Base-by-base conservation (phyloP, 495 filamentous ascomycete species). In the Xylaria telfairii region DNA sequence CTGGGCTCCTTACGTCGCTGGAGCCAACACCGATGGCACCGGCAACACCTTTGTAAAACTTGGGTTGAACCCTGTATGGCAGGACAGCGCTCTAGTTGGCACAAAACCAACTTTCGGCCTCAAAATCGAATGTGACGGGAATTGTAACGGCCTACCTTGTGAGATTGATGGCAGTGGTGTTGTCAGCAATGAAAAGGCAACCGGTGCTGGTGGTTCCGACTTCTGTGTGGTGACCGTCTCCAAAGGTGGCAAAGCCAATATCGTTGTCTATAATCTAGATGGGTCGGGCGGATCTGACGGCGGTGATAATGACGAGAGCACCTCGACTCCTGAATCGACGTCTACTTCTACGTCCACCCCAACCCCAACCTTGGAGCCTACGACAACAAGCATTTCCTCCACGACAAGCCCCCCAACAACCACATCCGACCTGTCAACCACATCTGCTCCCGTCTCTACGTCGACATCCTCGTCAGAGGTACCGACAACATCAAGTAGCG, bases 221-320 rank as follows among this genome's bases (percentile, higher is more conserved):
- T 94, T 92, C 78, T 95, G 92, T 75, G 92, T 94, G 65, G 92
- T 93, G 15, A 93, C 92, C 46, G 88, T 94, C 21, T 89, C 91
- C 42, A 87, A 87, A 69, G 92, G 92, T 57, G 74, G 78, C 53
- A 88, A 83, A 63, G 92, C 92, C 61, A 90, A 88, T 69, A 87
- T 94, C 72, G 88, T 93, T 44, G 89, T 94, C 37, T 83, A 79
- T 64, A 83, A 81, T 74, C 73, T 81, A 4, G 81, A 84, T 53
- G 83, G 83, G 3, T 81, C 71, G 8, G 68, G 39, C 47, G 74
- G 74, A 54, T 54, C 51, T 15, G 61, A 68, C 63, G 49, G 59
- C n/a, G 53, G 28, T 15, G 56, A 47, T 24, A 34, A 24, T 47
- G 53, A 47, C 30, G 53, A 65, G 28, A 74, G 73, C 39, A 72